Base-by-base conservation (phyloP, 352 stramenopile species). In the Globisporangium apiculatum region DNA sequence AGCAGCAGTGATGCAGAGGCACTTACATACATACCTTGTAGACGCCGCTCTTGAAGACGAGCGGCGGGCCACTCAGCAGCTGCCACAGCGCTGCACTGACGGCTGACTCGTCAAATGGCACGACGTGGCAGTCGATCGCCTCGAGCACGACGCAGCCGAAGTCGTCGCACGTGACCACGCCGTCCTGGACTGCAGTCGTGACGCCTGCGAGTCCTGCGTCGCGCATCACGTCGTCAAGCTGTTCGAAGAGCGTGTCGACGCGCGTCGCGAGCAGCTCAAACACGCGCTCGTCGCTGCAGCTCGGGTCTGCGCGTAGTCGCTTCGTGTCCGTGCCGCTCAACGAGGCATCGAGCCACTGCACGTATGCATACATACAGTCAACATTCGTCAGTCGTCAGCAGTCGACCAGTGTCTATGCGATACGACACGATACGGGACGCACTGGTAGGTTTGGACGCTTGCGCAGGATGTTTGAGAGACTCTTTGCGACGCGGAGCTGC, bases 401-500 rank as follows among this genome's bases (percentile, higher is more conserved):
- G 24, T 31, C 24, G 24, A 31, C 24, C 24, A 3, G 24, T 31
- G 24, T 31, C 24, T 31, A 31, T 31, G 24, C 24, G 24, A 31
- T 31, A 31, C 24, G 24, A 31, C 24, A 31, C 24, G 24, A 31
- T 31, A 31, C 24, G 2, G 2, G 24, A 55, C 48, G 35, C 50
- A 62, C 50, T 35, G 48, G 41, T 3, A 51, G 4, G 36, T 55
- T 17, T 35, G 40, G 41, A 2, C 63, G 67, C 40, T 76, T 79
- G 24, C 67, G 70, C 5, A 86, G 58, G 17, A 78, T 43, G 12
- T 69, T 79, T 43, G 77, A 68, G n/a, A 86, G 66, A 60, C 72
- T 81, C 7, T 59, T 55, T 5, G 72, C 72, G 45, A 84, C 49
- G 53, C 80, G 76, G 58, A 84, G 65, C 57, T 86, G 73, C 5